Evolutionary conservation across 441 rosid species (phyloP).

Genomic region (Adansonia gregorii): DNA sequence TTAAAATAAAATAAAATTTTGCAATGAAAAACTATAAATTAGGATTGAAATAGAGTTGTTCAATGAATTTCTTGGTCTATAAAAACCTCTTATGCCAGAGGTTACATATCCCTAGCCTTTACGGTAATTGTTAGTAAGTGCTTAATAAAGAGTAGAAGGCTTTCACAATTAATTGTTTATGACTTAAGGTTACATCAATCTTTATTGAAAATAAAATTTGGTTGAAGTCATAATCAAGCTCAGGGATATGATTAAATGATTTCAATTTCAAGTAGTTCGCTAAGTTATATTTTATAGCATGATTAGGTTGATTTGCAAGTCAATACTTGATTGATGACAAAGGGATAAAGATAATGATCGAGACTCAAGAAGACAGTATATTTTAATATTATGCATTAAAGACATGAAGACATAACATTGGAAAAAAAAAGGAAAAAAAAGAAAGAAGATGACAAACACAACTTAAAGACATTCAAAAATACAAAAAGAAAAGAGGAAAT

Average conservation of each 20-base stretch:
- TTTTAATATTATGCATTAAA: neutral
- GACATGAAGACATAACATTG: neutral
- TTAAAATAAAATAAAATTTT: neutral
- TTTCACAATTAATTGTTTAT: neutral
- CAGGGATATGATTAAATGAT: neutral
- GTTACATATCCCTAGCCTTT: neutral
- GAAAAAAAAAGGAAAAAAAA: neutral
- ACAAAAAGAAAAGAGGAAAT: conserved; percentile 23
- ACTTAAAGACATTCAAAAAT: conserved; percentile 21
- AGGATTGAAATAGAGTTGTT: neutral
- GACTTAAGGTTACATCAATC: too few relatives aligned
- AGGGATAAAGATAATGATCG: neutral
- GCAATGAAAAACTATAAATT: neutral
- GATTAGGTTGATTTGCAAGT: conserved; percentile 8
- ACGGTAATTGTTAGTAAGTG: too few relatives aligned
- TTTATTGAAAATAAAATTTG: too few relatives aligned
- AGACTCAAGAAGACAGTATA: neutral
- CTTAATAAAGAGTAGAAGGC: too few relatives aligned
- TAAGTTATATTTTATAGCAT: neutral
- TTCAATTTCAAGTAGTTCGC: neutral
- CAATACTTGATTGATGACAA: neutral
- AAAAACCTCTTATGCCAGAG: neutral
- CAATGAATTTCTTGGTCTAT: neutral
- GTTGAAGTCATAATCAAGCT: neutral
- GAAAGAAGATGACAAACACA: conserved; percentile 21